Conservation (phyloP, 2,329 filamentous ascomycete genomes). For the Ascochyta clinopodiicola region DNA sequence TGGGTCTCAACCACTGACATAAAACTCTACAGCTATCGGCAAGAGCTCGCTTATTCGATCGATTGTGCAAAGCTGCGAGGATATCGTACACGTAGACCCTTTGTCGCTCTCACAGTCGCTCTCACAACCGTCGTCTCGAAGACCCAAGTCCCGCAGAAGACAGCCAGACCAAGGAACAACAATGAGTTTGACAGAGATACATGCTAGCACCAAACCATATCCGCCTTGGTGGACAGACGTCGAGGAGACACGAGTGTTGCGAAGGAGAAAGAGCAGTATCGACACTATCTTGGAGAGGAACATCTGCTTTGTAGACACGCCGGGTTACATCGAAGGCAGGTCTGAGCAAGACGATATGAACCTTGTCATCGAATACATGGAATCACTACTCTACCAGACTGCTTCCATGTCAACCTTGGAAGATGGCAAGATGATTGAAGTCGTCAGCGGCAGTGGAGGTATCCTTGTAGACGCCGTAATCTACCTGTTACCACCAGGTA, state of each 20-base stretch:
- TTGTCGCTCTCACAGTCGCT: conserved; percentile 48
- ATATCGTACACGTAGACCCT: conserved; percentile 92
- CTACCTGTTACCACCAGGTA: conserved; percentile 79
- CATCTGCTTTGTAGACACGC: conserved; percentile 89
- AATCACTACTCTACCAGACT: conserved; percentile 70
- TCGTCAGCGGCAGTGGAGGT: conserved; percentile 83
- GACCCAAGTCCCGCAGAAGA: conserved; percentile 34
- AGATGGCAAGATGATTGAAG: conserved; percentile 75
- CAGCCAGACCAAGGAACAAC: conserved; percentile 32
- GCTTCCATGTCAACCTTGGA: conserved; percentile 67
- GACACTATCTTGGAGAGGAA: conserved; percentile 88
- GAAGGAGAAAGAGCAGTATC: conserved; percentile 69
- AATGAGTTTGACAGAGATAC: conserved; percentile 48
- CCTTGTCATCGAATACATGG: conserved; percentile 70
- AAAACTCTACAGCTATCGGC: conserved; percentile 67
- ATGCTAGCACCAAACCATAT: conserved; percentile 66
- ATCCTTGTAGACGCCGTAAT: conserved; percentile 84
- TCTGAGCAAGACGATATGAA: conserved; percentile 29
- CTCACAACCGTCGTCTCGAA: conserved; percentile 31
- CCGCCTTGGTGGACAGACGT: conserved; percentile 88
- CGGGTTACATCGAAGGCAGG: conserved; percentile 63
- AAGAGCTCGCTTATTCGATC: conserved; percentile 91
- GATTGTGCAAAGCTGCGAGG: conserved; percentile 83
- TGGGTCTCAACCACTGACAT: conserved; percentile 17
- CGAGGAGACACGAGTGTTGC: conserved; percentile 67